A percentile compares a stretch with the other conserved stretches of the same genome.
Conservation (phyloP, 163 green algal species). For the Coccomyxa subellipsoidea region DNA sequence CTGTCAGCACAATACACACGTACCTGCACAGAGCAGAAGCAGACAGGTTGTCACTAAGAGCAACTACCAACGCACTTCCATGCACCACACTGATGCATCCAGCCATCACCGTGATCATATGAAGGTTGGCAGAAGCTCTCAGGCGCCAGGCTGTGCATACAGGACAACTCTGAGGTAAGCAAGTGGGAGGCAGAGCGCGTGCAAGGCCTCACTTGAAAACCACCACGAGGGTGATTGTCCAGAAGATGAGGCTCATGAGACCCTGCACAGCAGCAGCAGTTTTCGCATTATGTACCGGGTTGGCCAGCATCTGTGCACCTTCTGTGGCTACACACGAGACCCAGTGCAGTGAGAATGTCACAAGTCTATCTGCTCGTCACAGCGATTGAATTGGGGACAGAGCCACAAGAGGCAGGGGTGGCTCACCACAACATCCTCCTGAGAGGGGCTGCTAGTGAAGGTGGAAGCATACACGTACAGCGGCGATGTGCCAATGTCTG, state of each 20-base stretch:
- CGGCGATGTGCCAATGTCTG: conserved; percentile 32
- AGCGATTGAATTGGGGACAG: neutral
- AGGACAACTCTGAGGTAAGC: neutral
- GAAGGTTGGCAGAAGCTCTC: no score
- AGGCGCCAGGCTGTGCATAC: neutral
- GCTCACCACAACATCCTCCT: conserved; percentile 20
- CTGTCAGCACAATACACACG: conserved; percentile 31
- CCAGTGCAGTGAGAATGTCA: neutral
- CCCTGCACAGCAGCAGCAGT: neutral
- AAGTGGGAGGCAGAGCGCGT: neutral
- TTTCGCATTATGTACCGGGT: no score
- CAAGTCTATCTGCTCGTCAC: neutral
- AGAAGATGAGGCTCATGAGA: neutral
- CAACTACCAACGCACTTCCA: neutral
- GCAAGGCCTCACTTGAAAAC: neutral
- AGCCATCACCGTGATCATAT: no score
- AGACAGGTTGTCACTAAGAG: neutral
- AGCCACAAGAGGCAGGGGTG: neutral
- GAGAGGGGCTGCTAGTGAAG: neutral
- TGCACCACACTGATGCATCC: no score
- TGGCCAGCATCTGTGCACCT: no score
- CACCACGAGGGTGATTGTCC: conserved; percentile 1
- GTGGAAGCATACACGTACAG: conserved; percentile 26
- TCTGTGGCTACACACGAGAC: neutral
- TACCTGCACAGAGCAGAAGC: conserved; percentile 9